Percentiles rank a stretch among this genome's conserved stretches.
Conservation (phyloP, 257 asterid genomes). For the Fraxinus excelsior region DNA sequence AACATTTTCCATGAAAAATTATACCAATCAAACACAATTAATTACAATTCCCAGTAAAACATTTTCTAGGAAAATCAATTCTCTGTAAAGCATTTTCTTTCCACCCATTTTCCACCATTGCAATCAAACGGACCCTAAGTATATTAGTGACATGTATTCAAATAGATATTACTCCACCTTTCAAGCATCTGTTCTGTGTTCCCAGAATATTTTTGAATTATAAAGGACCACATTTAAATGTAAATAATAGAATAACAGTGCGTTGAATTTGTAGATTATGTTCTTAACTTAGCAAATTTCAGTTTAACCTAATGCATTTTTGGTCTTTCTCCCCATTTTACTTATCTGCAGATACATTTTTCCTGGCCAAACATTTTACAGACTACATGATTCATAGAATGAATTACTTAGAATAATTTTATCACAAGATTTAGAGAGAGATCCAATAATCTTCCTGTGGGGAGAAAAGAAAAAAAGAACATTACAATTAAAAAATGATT, state of each 20-base stretch:
- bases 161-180: background rate
- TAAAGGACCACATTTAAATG: background rate
- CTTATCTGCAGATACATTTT: background rate
- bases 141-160: background rate
- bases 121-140: too few relatives aligned
- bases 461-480: background rate
- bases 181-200: background rate
- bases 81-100: too few relatives aligned
- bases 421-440: too few relatives aligned
- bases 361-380: background rate
- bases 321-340: background rate
- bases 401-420: too few relatives aligned
- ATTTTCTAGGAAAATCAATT: too few relatives aligned
- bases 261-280: background rate
- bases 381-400: background rate
- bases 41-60: too few relatives aligned
- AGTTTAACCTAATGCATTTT: background rate
- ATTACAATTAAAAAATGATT: background rate
- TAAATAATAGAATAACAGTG: background rate
- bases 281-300: background rate
- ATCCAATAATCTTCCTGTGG: background rate
- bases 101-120: too few relatives aligned
- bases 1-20: too few relatives aligned
- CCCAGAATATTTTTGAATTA: background rate
- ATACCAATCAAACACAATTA: too few relatives aligned